phyloP scores from a whole-genome alignment of 495 filamentous ascomycete genomes.

The Xeromyces bisporus region DNA sequence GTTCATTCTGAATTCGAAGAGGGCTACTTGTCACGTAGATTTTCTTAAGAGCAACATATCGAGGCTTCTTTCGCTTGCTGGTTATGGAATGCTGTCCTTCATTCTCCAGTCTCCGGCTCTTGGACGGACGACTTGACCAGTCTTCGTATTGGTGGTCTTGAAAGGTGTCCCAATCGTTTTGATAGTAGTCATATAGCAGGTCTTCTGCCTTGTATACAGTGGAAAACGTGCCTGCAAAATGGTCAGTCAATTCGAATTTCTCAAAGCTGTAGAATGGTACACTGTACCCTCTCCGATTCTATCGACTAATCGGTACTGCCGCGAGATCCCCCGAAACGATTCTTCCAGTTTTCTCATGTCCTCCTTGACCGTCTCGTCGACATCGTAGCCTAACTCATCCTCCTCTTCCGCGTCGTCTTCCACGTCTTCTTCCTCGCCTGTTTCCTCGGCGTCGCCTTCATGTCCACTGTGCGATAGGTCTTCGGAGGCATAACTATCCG shows the following conservation, averaged over 20 bases:
- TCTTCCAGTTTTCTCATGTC: conserved; percentile 78
- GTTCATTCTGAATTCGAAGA: conserved; percentile 83
- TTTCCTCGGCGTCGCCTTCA: conserved; percentile 26
- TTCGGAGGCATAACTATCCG: conserved; percentile 12
- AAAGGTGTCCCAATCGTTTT: conserved; percentile 71
- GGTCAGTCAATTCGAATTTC: too few species aligned
- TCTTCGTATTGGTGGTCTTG: conserved; percentile 40
- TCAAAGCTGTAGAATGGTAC: background rate
- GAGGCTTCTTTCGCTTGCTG: conserved; percentile 29
- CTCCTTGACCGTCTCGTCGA: conserved; percentile 55
- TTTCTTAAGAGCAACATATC: conserved; percentile 93
- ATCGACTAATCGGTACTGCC: conserved; percentile 79
- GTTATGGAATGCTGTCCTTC: conserved; percentile 12
- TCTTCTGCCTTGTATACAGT: conserved; percentile 99
- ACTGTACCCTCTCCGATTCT: conserved; percentile 80
- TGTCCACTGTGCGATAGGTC: conserved; percentile 14
- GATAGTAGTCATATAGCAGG: conserved; percentile 64
- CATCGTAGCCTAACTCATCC: conserved; percentile 31
- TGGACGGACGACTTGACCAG: conserved; percentile 44
- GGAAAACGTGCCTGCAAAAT: conserved; percentile 67
- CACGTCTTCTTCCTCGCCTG: too few species aligned
- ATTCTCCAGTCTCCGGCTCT: conserved; percentile 23
- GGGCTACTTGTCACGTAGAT: conserved; percentile 97
- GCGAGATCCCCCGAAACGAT: conserved; percentile 66
- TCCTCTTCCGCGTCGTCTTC: background rate